Conservation (phyloP, 2,329 filamentous ascomycete genomes). For the Aureobasidium sp. region DNA sequence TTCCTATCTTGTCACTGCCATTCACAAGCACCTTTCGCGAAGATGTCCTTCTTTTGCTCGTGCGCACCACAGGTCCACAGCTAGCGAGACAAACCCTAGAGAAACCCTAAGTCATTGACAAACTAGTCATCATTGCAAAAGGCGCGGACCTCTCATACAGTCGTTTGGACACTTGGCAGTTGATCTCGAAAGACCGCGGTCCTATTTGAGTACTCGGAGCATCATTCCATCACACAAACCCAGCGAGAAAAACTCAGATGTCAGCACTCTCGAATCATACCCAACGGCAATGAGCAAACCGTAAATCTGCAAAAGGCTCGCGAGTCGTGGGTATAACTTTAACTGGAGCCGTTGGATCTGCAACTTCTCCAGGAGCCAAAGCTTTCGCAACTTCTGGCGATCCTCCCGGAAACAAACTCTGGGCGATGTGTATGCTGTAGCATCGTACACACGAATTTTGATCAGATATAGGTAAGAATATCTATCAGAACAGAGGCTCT, state of each 20-base stretch:
- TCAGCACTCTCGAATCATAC: background rate
- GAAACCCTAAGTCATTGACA: background rate
- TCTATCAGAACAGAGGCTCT: background rate
- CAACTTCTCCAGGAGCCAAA: background rate
- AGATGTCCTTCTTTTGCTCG: background rate
- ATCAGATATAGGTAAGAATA: background rate
- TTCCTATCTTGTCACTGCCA: background rate
- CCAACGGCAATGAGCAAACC: background rate
- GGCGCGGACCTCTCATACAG: background rate
- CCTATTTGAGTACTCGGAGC: too few species aligned
- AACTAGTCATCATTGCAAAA: background rate
- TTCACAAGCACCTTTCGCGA: background rate
- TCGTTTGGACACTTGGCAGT: background rate
- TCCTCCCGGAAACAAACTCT: background rate
- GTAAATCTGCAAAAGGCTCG: background rate
- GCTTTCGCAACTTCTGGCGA: background rate
- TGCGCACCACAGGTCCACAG: background rate
- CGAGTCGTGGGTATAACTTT: background rate
- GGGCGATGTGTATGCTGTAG: background rate
- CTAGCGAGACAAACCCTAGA: background rate
- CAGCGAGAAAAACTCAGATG: background rate
- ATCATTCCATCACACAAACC: background rate
- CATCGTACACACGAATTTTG: too few species aligned
- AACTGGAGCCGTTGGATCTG: background rate
- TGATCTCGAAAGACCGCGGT: background rate